Evolutionary conservation across 2,329 filamentous ascomycete genomes (phyloP), one percentile per base, ranked within the genome.

Genomic region (Beauveria pseudobassiana): DNA sequence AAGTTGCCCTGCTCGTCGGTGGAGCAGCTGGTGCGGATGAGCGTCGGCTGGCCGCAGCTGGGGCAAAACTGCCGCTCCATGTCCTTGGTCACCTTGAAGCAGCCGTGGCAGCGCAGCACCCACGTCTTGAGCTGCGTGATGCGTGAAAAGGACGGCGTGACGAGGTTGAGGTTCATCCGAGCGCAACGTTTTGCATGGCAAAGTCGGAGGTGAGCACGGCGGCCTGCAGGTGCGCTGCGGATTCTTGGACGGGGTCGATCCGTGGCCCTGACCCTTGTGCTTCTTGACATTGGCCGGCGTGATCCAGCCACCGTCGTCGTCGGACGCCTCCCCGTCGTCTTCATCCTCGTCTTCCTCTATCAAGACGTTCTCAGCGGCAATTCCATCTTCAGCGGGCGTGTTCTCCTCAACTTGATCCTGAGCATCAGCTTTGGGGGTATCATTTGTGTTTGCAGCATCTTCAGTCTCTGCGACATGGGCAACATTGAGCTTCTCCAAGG

Each of bases 131-230:
- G 83, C 63, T 89, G 86, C 43, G 87, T 88, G 72, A 99, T 91
- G 69, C 92, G 87, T 65, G 90, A 83, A 64, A 98, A 80, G 18
- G 85, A 83, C 0, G 90, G 84, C 0, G 93, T 92, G 63, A 97
- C 82, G 12, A 97, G 85, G 72, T 95, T 91, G 59, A 99, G 84
- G 77, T 97, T 96, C 80, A 98, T 96, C 68, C 96, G 91, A 99
- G 82, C 2, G 95, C 84, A 8, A 98, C 92, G 73, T 98, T 98
- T 77, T 98, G 93, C 91, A 99, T 96, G 61, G 95, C 93, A 76
- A 90, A 98, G 78, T 99, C 95, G 61, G 89, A 92, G 1, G 95
- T 98, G 71, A 98, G 88, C 50, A 93, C 87, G n/a, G 92, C 93
- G 18, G 90, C 91, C 74, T 96, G 88, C 67, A 97, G 88, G 84